Base-by-base conservation (phyloP, 495 filamentous ascomycete species). In the Poronia punctata region DNA sequence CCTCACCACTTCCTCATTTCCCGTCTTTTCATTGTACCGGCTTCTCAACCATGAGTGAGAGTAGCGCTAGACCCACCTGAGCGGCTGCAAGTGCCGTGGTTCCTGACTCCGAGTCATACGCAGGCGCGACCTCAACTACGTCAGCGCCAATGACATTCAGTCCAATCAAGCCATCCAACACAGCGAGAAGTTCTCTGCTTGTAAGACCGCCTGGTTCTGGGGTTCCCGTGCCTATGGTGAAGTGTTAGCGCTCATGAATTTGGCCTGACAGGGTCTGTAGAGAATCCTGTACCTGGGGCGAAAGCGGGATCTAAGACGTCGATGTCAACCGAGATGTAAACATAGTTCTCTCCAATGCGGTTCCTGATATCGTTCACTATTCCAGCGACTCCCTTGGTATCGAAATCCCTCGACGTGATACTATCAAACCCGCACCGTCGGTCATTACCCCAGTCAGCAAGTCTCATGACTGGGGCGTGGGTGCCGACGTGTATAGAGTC, bases 141-240 rank as follows among this genome's bases (percentile, higher is more conserved):
- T 90, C 84, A 0, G 83, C 79, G 0, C 80, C 83, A 27, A 90
- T 71, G 30, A 90, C 70, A 39, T 86, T 84, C 40, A 93, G 51
- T 1, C 80, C 82, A 17, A 79, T 78, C 2, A 69, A 49, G 1
- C 64, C 65, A 7, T 60, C 52, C 7, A 67, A 42, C 18, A 68
- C 61, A n/a, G 58, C 52, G 10, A 65, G 32, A 0, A 68, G 46
- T 50, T 90, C 86, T 32, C 86, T 72, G 0, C 83, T 88, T 1
- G 75, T 74, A 85, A 86, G 90, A 1, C 86, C 86, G 21, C 86
- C 86, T 0, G 86, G 84, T 56, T 93, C 86, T 21, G 84, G 79
- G 0, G 86, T 93, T 8, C 86, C 86, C 1, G 86, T 93, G n/a
- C 79, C 86, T 28, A 78, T n/a, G n/a, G n/a, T n/a, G n/a, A n/a